These are phyloP conservation scores for Coemansia sp. DNA, from an alignment of 192 early-diverging fungal genomes.

Conservation along the genomic window DNA sequence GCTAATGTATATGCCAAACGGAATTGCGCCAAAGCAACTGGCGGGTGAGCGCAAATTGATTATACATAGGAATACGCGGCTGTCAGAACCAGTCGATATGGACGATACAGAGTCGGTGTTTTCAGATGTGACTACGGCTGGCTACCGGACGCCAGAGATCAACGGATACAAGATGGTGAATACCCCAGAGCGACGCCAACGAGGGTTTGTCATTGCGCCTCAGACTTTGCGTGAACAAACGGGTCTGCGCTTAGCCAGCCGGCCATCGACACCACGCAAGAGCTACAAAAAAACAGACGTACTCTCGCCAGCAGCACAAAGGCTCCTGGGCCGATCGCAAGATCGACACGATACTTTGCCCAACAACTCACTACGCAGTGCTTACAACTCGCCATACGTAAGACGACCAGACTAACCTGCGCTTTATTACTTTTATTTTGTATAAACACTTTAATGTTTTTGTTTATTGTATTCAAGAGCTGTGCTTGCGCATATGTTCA, in stretches of 20 bases:
- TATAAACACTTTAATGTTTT: background rate
- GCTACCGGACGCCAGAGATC: constrained; percentile 29
- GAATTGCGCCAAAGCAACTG: background rate
- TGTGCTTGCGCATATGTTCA: background rate
- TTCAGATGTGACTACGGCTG: constrained; percentile 8
- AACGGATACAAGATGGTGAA: constrained; percentile 35
- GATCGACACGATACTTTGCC: background rate
- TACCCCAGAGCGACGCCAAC: background rate
- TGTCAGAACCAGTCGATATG: constrained; percentile 1
- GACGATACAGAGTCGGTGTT: constrained; percentile 18
- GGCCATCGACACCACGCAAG: background rate
- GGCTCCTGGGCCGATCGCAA: constrained; percentile 20
- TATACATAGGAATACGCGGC: constrained; percentile 31
- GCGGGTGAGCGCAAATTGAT: constrained; percentile 16
- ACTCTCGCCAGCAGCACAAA: constrained; percentile 40
- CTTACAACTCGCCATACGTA: constrained; percentile 40
- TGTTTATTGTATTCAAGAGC: background rate
- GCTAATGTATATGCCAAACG: constrained; percentile 25
- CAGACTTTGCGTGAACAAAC: constrained; percentile 20
- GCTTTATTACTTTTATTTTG: background rate
- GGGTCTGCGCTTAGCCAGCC: constrained; percentile 11
- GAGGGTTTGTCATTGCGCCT: constrained; percentile 26
- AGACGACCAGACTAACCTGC: background rate
- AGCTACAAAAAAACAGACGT: background rate
- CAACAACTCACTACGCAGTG: constrained; percentile 12